These are phyloP conservation scores for Aspergillus latus DNA, from an alignment of 2,329 filamentous ascomycete species.

Conservation along the genomic window DNA sequence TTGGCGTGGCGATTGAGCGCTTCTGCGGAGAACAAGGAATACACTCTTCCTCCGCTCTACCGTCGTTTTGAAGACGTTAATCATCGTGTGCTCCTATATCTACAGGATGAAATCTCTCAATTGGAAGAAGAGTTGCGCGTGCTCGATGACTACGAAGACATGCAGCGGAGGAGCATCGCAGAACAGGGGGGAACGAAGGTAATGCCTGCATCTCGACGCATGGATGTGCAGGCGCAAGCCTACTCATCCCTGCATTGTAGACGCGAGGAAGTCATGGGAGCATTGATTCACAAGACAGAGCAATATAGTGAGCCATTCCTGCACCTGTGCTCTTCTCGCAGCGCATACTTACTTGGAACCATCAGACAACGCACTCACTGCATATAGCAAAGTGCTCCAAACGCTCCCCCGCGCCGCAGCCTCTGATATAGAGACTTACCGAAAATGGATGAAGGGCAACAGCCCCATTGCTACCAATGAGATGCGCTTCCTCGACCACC, in stretches of 20 bases:
- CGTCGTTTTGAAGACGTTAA: conserved; percentile 79
- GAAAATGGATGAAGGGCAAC: conserved; percentile 53
- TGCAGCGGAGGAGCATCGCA: conserved; percentile 34
- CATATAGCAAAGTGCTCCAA: conserved; percentile 50
- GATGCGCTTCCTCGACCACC: conserved; percentile 53
- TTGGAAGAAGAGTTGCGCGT: conserved; percentile 74
- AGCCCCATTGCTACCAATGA: conserved; percentile 53
- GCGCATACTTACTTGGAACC: background rate
- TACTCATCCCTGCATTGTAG: conserved; percentile 55
- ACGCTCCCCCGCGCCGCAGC: conserved; percentile 47
- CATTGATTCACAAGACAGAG: conserved; percentile 58
- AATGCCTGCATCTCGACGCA: conserved; percentile 41
- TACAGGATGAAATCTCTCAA: conserved; percentile 81
- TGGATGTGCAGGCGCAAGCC: conserved; percentile 49
- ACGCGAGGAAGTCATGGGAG: conserved; percentile 55
- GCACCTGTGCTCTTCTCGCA: background rate
- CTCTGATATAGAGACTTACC: conserved; percentile 54
- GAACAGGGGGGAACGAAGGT: conserved; percentile 35
- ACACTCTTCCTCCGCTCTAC: conserved; percentile 63
- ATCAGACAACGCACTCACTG: conserved; percentile 43
- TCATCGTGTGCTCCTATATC: conserved; percentile 75
- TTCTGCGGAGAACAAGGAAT: conserved; percentile 29
- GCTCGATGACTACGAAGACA: conserved; percentile 61
- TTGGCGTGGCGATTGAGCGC: conserved; percentile 35
- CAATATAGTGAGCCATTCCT: conserved; percentile 58